Conservation (phyloP, 345 rosid species). For the Eucalyptus viminalis region DNA sequence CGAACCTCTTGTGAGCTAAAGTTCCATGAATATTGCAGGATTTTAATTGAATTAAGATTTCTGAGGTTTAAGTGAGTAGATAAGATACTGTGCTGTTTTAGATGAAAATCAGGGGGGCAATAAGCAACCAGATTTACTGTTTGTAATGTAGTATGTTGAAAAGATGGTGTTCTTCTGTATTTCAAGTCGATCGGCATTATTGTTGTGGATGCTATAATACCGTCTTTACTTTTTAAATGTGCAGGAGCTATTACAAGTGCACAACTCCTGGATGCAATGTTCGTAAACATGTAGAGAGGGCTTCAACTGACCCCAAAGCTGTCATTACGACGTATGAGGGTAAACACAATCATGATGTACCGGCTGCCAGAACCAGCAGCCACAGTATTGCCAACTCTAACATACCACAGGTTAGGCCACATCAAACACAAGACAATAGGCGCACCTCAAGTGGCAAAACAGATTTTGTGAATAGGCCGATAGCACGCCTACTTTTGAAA, state of each 20-base stretch:
- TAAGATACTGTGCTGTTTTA: not conserved
- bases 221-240: not conserved
- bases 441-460: conserved; percentile 1
- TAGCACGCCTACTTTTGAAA: conserved; percentile 44
- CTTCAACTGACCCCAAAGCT: conserved; percentile 77
- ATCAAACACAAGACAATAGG: not conserved
- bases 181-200: not conserved
- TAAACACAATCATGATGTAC: conserved; percentile 79
- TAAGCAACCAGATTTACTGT: not conserved
- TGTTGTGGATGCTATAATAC: not conserved
- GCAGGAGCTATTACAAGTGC: conserved; percentile 91
- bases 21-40: not conserved
- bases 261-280: conserved; percentile 71
- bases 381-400: conserved; percentile 22
- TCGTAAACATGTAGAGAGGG: conserved; percentile 90
- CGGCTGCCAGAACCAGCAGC: conserved; percentile 22
- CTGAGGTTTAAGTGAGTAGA: not conserved
- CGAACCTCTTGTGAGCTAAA: not conserved
- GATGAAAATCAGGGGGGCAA: not conserved
- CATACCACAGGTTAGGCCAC: conserved; percentile 7
- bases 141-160: not conserved
- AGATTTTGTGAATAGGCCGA: conserved; percentile 12
- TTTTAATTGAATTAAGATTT: not conserved
- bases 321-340: conserved; percentile 92
- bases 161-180: not conserved